Conservation (phyloP, 169 alveolate genomes). For the Babesia bigemina region DNA sequence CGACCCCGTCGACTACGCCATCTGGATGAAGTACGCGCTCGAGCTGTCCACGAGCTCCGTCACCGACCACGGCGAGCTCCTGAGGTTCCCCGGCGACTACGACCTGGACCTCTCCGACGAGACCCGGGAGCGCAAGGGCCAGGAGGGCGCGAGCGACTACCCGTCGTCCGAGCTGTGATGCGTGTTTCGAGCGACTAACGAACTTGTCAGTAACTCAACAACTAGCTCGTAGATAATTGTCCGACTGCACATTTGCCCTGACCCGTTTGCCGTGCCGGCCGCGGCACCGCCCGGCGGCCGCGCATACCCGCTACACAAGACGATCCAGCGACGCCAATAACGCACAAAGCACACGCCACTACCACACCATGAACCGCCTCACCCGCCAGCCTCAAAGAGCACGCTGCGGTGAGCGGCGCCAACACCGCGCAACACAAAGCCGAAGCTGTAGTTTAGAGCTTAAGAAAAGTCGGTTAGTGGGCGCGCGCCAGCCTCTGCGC, state of each 20-base stretch:
- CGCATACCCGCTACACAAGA: no score
- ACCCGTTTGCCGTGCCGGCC: no score
- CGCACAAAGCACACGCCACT: no score
- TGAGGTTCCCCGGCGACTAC: conserved; percentile 75
- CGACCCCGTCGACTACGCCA: conserved; percentile 41
- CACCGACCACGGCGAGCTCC: conserved; percentile 77
- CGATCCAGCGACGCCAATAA: no score
- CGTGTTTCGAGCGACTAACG: not conserved
- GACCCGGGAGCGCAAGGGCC: conserved; percentile 32
- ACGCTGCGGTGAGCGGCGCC: no score
- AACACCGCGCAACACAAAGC: no score
- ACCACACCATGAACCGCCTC: no score
- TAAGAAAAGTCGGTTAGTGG: conserved; percentile 25
- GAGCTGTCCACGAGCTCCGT: conserved; percentile 71
- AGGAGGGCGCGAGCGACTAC: conserved; percentile 9
- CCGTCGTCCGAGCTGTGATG: conserved; percentile 17
- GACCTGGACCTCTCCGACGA: conserved; percentile 65
- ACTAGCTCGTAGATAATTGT: not conserved
- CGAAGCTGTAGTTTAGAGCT: conserved; percentile 13
- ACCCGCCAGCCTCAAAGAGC: no score
- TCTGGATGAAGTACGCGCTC: conserved; percentile 74
- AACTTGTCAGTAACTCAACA: not conserved
- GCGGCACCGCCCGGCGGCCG: no score
- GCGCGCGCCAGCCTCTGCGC: conserved; percentile 78
- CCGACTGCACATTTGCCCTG: not conserved